phyloP scores from a whole-genome alignment of 2,329 filamentous ascomycete species.

The Pseudopithomyces chartarum region DNA sequence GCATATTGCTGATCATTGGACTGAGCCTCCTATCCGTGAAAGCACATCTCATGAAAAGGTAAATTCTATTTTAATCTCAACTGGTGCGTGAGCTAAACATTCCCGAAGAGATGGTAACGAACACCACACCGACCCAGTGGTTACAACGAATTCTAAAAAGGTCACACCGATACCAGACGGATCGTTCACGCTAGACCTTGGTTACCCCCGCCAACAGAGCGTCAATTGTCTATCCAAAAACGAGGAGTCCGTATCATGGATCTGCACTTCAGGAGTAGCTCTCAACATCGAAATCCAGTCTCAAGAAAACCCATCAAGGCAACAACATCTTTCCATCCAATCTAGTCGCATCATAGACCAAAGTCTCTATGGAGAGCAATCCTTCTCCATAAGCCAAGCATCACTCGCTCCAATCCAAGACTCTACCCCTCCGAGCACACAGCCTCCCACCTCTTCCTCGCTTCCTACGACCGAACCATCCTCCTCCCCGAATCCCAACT shows the following conservation, averaged over 20 bases:
- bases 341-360: neutral
- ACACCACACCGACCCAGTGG: neutral
- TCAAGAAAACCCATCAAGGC: slow-evolving; percentile 8
- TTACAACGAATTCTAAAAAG: neutral
- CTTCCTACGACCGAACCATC: slow-evolving; percentile 29
- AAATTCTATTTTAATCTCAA: neutral
- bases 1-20: slow-evolving; percentile 10
- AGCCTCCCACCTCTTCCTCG: slow-evolving; percentile 26
- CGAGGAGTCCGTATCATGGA: slow-evolving; percentile 33
- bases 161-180: slow-evolving; percentile 16
- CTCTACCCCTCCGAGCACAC: slow-evolving; percentile 4
- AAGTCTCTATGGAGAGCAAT: slow-evolving; percentile 25
- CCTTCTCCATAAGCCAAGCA: slow-evolving; percentile 17
- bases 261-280: slow-evolving; percentile 22
- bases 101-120: neutral
- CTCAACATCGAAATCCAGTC: slow-evolving; percentile 29
- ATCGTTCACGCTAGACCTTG: slow-evolving; percentile 24
- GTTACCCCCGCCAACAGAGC: slow-evolving; percentile 26
- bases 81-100: neutral
- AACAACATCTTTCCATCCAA: slow-evolving; percentile 21
- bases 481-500: slow-evolving; percentile 25
- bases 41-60: neutral
- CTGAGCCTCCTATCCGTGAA: neutral
- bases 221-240: slow-evolving; percentile 30
- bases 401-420: slow-evolving; percentile 8